Base-by-base conservation (phyloP, 108 stramenopile species). In the Pseudonitzschia multiseries region DNA sequence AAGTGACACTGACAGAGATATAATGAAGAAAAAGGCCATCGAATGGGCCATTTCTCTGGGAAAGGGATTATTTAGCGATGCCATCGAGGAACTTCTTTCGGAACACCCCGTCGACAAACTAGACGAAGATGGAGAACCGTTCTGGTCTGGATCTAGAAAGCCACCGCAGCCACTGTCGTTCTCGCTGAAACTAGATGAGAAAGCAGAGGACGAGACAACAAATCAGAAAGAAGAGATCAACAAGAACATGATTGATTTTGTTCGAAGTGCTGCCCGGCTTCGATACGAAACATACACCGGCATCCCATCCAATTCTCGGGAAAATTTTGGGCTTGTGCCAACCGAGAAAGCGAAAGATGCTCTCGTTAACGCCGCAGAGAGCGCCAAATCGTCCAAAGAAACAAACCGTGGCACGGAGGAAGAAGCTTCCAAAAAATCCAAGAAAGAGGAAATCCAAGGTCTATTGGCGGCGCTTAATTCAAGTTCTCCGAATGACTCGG, bases 121-220 rank as follows among this genome's bases (percentile, higher is more conserved):
- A 5, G 97, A 98, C 76, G 98, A 99, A 27, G 97, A 99, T 61
- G 97, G 94, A 0, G 78, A 88, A 44, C 91, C 82, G 10, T 99
- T 98, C 75, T 99, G 98, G 98, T 83, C 88, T 29, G 97, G 96
- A 6, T 80, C 89, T 17, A 74, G 96, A 54, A 85, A 89, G 59
- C 65, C 73, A 4, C 95, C 95, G 22, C 87, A 65, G 27, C 65
- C 83, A 15, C 33, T 92, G 21, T 59, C 53, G 22, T 91, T 84
- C 57, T 70, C 72, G 46, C 54, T 76, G 36, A 54, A 77, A 22
- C 68, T 62, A 44, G 68, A 76, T 21, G 72, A 69, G 14, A 76
- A 79, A 32, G 78, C 72, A n/a, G 81, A 78, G n/a, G 75, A 80
- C 48, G 67, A 10, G 10, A 8, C 15, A 8, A 15, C 20, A 3